Evolutionary conservation across 177 flowering plant genomes (phyloP), one percentile per base, ranked within the genome.

Genomic region (Tripterygium wilfordii): DNA sequence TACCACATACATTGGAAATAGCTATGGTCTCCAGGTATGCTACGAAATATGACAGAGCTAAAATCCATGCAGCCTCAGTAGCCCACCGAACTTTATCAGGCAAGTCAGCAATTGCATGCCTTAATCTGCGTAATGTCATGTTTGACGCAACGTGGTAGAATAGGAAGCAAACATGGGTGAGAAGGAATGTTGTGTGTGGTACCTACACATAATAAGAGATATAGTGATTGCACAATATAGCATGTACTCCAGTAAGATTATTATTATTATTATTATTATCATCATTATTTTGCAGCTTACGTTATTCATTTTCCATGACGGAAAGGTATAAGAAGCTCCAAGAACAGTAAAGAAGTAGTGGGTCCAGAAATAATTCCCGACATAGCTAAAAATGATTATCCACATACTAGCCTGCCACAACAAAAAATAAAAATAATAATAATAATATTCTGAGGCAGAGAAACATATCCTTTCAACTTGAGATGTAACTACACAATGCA

Each of bases 311-410:
- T 49, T 89, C 96, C 97, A 92, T 24, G 97, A 92, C 25, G 98
- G 98, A 60, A 92, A 92, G 41, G 96, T 86, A 51, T 92, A 89
- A 26, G 98, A 76, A 61, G 98, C 98, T 45, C 98, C 98, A 71
- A 92, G 58, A 35, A 92, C 96, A 14, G 82, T 84, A 78, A 92
- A 92, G 69, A 92, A 92, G 61, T 92, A 92, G 59, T 92, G 98
- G 32, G 98, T 89, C 97, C 98, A 92, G 55, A 88, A 92, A 72
- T 92, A 89, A 65, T 92, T 92, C 30, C 98, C 98, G 49, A 92
- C 98, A 62, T 92, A 92, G 53, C 97, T 92, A 60, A 92, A 92
- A 47, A 89, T 77, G 12, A 79, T 31, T 57, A 79, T 84, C 98
- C 98, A 92, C 10, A 92, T 51, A 74, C 76, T 92, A 29, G 97